These are phyloP conservation scores for Sarocladium strictum DNA, from an alignment of 2,329 filamentous ascomycete genomes.

Conservation along the genomic window DNA sequence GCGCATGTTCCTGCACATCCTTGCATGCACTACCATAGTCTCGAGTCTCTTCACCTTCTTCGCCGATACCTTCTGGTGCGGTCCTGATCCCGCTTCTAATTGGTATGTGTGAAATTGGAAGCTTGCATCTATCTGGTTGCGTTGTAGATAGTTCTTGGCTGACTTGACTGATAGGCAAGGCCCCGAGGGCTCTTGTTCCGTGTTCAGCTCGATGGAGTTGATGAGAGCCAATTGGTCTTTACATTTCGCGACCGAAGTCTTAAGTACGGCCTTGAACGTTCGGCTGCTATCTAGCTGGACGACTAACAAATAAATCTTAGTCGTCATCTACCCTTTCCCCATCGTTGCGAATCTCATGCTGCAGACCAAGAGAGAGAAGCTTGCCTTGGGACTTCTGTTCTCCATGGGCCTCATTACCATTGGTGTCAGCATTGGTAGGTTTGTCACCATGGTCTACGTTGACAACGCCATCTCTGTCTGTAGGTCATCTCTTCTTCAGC, in stretches of 20 bases:
- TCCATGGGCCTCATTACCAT: slow-evolving; percentile 16
- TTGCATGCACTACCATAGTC: slow-evolving; percentile 12
- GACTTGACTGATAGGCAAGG: not conserved
- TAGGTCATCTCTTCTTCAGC: not conserved
- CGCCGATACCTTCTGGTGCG: slow-evolving; percentile 19
- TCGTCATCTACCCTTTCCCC: slow-evolving; percentile 17
- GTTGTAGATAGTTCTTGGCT: not conserved
- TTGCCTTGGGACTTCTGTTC: slow-evolving; percentile 15
- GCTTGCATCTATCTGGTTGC: not conserved
- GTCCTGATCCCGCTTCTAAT: slow-evolving; percentile 16
- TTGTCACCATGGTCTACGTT: slow-evolving; percentile 14
- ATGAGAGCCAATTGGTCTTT: slow-evolving; percentile 18
- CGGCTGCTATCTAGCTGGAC: not conserved
- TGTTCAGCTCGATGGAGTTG: slow-evolving; percentile 14
- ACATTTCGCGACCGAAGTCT: slow-evolving; percentile 17
- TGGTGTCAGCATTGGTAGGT: slow-evolving; percentile 17
- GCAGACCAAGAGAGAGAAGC: slow-evolving; percentile 15
- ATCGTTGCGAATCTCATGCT: slow-evolving; percentile 15
- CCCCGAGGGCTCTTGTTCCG: slow-evolving; percentile 12
- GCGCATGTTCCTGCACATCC: slow-evolving; percentile 14
- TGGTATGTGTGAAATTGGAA: slow-evolving; percentile 13
- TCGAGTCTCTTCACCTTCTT: slow-evolving; percentile 15
- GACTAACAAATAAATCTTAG: slow-evolving; percentile 1
- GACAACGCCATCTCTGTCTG: slow-evolving; percentile 13
- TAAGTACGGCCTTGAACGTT: slow-evolving; percentile 16